These are phyloP conservation scores for Pleurotus eryngii DNA, from an alignment of 768 basidiomycete genomes.

Conservation along the genomic window DNA sequence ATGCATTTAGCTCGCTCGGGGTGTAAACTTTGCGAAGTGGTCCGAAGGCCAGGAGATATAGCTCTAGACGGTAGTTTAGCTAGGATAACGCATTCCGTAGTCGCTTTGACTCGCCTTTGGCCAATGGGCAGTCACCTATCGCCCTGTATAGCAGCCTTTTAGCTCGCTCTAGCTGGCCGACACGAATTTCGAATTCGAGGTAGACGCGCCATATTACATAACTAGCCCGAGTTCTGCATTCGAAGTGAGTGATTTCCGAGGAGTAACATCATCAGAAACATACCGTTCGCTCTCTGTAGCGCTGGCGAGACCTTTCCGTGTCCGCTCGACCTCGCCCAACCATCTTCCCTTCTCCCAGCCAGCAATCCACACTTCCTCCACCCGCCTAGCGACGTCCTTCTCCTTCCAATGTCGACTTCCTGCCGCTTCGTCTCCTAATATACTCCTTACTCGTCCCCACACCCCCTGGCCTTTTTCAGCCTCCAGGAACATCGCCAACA, in stretches of 20 bases:
- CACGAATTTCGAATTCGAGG: conserved; percentile 73
- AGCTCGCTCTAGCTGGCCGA: conserved; percentile 53
- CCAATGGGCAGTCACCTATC: conserved; percentile 68
- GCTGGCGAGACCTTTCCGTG: conserved; percentile 54
- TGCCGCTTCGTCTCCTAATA: conserved; percentile 47
- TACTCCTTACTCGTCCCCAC: conserved; percentile 67
- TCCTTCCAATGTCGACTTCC: conserved; percentile 44
- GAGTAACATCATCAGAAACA: neutral
- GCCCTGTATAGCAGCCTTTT: conserved; percentile 75
- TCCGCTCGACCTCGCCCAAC: conserved; percentile 68
- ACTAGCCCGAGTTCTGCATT: conserved; percentile 60
- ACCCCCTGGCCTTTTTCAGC: conserved; percentile 73
- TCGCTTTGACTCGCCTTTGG: conserved; percentile 53
- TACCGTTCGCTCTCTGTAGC: conserved; percentile 67
- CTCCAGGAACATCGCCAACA: conserved; percentile 74
- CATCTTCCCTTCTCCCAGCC: conserved; percentile 78
- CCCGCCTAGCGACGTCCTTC: conserved; percentile 57
- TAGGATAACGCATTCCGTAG: no score
- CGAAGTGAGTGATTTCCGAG: neutral
- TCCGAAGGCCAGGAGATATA: conserved; percentile 78
- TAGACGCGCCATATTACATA: conserved; percentile 69
- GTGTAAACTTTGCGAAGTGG: conserved; percentile 63
- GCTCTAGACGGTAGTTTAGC: conserved; percentile 36
- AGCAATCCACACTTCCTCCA: conserved; percentile 73
- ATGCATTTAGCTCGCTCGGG: conserved; percentile 51